Percentiles rank a stretch among this genome's conserved stretches.
These are phyloP conservation scores for Exophiala calicioides DNA, from an alignment of 2,329 filamentous ascomycete genomes.

Conservation along the genomic window DNA sequence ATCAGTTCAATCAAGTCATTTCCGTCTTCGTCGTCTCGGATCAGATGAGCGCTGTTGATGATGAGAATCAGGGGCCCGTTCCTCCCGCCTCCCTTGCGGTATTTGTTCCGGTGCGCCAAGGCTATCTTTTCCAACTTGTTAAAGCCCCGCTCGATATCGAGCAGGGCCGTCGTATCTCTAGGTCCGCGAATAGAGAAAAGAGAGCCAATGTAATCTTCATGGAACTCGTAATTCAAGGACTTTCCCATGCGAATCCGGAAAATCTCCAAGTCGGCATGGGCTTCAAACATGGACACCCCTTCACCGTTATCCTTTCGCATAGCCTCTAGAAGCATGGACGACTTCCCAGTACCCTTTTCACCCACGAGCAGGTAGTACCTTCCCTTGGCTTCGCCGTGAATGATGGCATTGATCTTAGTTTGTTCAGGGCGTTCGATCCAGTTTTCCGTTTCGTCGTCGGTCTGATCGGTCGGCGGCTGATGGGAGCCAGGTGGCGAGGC, in stretches of 20 bases:
- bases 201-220: slow-evolving; percentile 89
- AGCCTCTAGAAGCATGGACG: slow-evolving; percentile 91
- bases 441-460: slow-evolving; percentile 33
- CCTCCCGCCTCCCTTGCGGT: slow-evolving; percentile 3
- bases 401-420: slow-evolving; percentile 74
- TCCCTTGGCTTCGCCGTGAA: slow-evolving; percentile 69
- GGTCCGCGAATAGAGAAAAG: slow-evolving; percentile 94
- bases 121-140: slow-evolving; percentile 99
- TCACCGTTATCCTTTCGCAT: slow-evolving; percentile 92
- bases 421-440: slow-evolving; percentile 90
- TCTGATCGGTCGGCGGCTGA: slow-evolving; percentile 6
- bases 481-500: slow-evolving; percentile 50
- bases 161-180: slow-evolving; percentile 82
- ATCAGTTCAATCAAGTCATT: slow-evolving; percentile 89
- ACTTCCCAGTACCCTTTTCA: slow-evolving; percentile 96
- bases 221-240: slow-evolving; percentile 91
- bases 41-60: slow-evolving; percentile 88
- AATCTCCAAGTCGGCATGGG: slow-evolving; percentile 91
- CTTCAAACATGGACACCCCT: slow-evolving; percentile 92
- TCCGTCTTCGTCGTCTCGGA: slow-evolving; percentile 91
- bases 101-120: slow-evolving; percentile 57
- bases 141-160: slow-evolving; percentile 94
- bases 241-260: slow-evolving; percentile 92
- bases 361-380: slow-evolving; percentile 92
- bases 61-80: slow-evolving; percentile 79